These are phyloP conservation scores for Wickerhamiella parazyma DNA, from an alignment of 805 yeast genomes.

Conservation along the genomic window DNA sequence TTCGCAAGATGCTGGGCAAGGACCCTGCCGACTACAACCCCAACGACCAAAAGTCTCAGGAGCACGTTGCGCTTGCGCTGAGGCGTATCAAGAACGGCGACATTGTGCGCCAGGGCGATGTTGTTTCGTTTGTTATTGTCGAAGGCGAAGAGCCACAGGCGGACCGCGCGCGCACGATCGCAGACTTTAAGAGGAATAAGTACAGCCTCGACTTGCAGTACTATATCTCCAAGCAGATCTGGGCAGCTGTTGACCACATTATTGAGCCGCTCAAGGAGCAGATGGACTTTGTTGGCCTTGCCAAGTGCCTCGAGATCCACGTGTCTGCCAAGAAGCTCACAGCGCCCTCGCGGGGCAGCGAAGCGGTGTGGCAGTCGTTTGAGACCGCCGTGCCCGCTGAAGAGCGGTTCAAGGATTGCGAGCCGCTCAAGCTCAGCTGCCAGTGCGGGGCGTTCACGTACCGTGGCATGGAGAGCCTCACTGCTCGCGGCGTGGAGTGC, in stretches of 20 bases:
- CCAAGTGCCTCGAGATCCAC: constrained; percentile 53
- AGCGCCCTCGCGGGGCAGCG: constrained; percentile 23
- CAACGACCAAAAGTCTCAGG: constrained; percentile 63
- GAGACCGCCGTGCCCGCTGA: constrained; percentile 70
- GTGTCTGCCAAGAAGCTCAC: neutral
- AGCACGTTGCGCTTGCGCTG: constrained; percentile 79
- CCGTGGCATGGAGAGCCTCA: constrained; percentile 51
- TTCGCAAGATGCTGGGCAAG: constrained; percentile 79
- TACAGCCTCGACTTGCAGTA: constrained; percentile 61
- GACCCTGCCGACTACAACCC: constrained; percentile 77
- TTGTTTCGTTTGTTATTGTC: constrained; percentile 74
- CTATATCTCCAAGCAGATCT: constrained; percentile 77
- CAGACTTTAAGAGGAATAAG: constrained; percentile 44
- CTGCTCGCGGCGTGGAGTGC: constrained; percentile 62
- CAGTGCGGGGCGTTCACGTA: constrained; percentile 39
- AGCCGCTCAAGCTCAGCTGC: constrained; percentile 45
- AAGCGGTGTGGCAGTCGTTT: constrained; percentile 41
- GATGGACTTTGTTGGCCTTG: constrained; percentile 39
- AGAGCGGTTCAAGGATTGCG: constrained; percentile 63
- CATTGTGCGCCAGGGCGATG: constrained; percentile 76
- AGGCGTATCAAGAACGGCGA: constrained; percentile 72
- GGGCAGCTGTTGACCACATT: constrained; percentile 18
- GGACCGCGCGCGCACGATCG: constrained; percentile 71
- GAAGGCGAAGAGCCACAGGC: constrained; percentile 37
- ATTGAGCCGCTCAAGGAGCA: neutral